Percentiles rank a stretch among this genome's conserved stretches.
These are phyloP conservation scores for Chlorella ohadii DNA, from an alignment of 139 green algal species.

Conservation along the genomic window DNA sequence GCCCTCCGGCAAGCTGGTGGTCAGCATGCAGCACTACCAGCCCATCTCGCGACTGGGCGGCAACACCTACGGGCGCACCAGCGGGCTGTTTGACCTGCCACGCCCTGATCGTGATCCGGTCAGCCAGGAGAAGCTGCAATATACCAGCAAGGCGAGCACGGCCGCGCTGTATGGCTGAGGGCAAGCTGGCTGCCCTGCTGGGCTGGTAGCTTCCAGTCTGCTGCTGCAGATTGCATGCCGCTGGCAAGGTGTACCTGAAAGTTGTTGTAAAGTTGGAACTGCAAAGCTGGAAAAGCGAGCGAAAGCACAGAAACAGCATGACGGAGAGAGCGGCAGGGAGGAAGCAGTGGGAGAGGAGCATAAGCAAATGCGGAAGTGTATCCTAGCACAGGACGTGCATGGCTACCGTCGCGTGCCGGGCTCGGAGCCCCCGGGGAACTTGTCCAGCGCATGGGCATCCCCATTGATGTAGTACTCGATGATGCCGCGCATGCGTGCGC, in stretches of 20 bases:
- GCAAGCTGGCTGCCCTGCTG: too few species aligned
- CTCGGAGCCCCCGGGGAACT: slow-evolving; percentile 87
- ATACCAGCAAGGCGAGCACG: background rate
- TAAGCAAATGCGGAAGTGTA: too few species aligned
- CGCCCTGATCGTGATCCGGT: slow-evolving; percentile 54
- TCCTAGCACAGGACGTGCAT: too few species aligned
- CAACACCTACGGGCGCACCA: slow-evolving; percentile 72
- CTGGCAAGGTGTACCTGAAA: too few species aligned
- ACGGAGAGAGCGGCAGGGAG: background rate
- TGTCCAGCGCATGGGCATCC: slow-evolving; percentile 70
- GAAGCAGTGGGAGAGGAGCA: background rate
- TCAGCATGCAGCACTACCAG: slow-evolving; percentile 69
- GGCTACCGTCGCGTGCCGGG: slow-evolving; percentile 54
- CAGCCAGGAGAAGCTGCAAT: background rate
- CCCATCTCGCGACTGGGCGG: slow-evolving; percentile 73
- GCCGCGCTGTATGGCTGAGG: background rate
- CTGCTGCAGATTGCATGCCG: too few species aligned
- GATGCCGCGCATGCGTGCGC: slow-evolving; percentile 80
- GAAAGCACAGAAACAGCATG: too few species aligned
- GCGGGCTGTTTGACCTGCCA: slow-evolving; percentile 78
- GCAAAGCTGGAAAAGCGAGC: too few species aligned
- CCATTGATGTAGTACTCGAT: slow-evolving; percentile 76
- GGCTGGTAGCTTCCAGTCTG: background rate
- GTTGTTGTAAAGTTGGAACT: background rate
- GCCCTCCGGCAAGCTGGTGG: slow-evolving; percentile 70